Percentiles rank a stretch among this genome's conserved stretches.
Evolutionary conservation across 2,329 filamentous ascomycete genomes (phyloP).

Genomic region (Coleophoma eucalyptorum): DNA sequence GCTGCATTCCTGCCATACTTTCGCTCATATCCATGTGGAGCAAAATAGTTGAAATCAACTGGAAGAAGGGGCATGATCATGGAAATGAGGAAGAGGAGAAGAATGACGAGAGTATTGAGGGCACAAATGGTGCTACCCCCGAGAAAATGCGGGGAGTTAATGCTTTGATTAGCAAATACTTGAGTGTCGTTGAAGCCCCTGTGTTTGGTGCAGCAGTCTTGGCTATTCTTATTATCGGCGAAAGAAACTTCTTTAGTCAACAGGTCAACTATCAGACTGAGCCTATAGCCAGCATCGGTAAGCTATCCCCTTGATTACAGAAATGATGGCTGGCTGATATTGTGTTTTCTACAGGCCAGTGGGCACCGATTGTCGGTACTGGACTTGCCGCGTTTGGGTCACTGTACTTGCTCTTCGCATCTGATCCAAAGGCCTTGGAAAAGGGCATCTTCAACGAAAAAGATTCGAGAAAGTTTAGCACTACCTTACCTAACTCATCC

Average conservation of each 20-base stretch:
- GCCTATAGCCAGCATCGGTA: slow-evolving; percentile 57
- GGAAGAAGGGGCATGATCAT: slow-evolving; percentile 40
- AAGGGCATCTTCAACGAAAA: slow-evolving; percentile 1
- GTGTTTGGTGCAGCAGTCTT: slow-evolving; percentile 56
- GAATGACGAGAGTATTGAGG: slow-evolving; percentile 40
- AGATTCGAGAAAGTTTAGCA: not conserved
- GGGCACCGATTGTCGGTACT: slow-evolving; percentile 57
- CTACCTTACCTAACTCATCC: slow-evolving; percentile 1
- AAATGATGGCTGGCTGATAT: slow-evolving; percentile 23
- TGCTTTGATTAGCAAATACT: slow-evolving; percentile 46
- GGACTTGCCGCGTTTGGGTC: slow-evolving; percentile 55
- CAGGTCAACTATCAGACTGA: slow-evolving; percentile 58
- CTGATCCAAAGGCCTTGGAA: slow-evolving; percentile 3
- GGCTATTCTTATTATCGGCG: slow-evolving; percentile 56
- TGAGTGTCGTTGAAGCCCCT: slow-evolving; percentile 53
- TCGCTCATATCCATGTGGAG: slow-evolving; percentile 59
- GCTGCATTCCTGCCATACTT: slow-evolving; percentile 61
- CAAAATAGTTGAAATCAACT: slow-evolving; percentile 60
- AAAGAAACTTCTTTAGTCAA: slow-evolving; percentile 58
- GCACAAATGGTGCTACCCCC: slow-evolving; percentile 51
- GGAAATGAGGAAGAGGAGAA: slow-evolving; percentile 8
- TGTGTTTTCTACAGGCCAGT: slow-evolving; percentile 41
- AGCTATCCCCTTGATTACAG: slow-evolving; percentile 17
- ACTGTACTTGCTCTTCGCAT: slow-evolving; percentile 44
- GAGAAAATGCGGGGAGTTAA: slow-evolving; percentile 51